These are phyloP conservation scores for Rhizophora apiculata DNA, from an alignment of 345 rosid genomes.

Conservation along the genomic window DNA sequence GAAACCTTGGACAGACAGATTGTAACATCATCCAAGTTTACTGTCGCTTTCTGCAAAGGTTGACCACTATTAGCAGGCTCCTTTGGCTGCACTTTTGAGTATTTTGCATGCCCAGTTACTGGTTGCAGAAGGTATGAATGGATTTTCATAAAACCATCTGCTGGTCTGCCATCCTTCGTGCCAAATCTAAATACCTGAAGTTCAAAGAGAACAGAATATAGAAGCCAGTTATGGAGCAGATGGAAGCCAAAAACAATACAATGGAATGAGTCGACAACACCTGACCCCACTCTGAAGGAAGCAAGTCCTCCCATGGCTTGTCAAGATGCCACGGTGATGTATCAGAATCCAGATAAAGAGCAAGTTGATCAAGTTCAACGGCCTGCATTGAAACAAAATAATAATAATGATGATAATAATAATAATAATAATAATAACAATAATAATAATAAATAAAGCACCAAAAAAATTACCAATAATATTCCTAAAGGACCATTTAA, in stretches of 20 bases:
- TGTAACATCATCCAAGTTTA: slow-evolving; percentile 89
- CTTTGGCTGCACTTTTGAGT: slow-evolving; percentile 50
- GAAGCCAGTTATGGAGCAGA: slow-evolving; percentile 4
- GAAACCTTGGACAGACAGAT: slow-evolving; percentile 87
- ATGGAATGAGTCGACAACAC: slow-evolving; percentile 25
- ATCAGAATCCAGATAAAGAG: slow-evolving; percentile 90
- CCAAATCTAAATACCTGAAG: slow-evolving; percentile 81
- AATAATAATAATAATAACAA: slow-evolving; percentile 10
- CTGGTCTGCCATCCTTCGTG: slow-evolving; percentile 72
- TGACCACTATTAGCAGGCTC: slow-evolving; percentile 38
- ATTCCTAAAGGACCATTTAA: too few species aligned
- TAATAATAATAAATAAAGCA: neutral
- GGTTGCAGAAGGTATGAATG: slow-evolving; percentile 91
- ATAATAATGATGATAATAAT: neutral
- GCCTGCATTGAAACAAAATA: slow-evolving; percentile 44
- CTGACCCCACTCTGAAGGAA: slow-evolving; percentile 94
- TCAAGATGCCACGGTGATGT: slow-evolving; percentile 76
- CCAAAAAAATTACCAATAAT: neutral
- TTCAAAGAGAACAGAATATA: slow-evolving; percentile 17
- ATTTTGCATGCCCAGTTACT: slow-evolving; percentile 85
- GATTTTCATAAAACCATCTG: slow-evolving; percentile 47
- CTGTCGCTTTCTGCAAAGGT: slow-evolving; percentile 78
- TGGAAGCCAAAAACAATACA: slow-evolving; percentile 11
- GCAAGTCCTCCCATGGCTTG: slow-evolving; percentile 82
- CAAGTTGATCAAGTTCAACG: slow-evolving; percentile 87